Conservation (phyloP, 106 monocot genomes). For the Allium sativum region DNA sequence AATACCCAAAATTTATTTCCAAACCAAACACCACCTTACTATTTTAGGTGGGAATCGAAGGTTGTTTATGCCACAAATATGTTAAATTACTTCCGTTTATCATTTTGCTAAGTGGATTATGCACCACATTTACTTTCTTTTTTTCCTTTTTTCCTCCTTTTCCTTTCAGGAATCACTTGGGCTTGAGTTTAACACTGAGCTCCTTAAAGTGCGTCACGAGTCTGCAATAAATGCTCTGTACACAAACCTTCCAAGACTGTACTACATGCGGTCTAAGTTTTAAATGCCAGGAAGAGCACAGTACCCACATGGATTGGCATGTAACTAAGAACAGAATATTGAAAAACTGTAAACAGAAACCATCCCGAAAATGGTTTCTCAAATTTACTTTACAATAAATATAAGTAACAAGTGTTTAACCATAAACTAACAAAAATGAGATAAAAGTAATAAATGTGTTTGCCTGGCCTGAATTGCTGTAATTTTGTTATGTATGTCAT, state of each 20-base stretch:
- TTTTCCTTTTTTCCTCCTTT: too few relatives aligned
- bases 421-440: slow-evolving; percentile 50
- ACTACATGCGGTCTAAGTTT: slow-evolving; percentile 90
- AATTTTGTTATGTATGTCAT: too few relatives aligned
- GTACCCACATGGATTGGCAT: slow-evolving; percentile 99
- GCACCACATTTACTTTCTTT: background rate
- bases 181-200: slow-evolving; percentile 69
- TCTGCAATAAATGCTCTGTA: slow-evolving; percentile 76
- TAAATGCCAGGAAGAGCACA: slow-evolving; percentile 81
- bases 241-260: slow-evolving; percentile 73
- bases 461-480: too few relatives aligned
- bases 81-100: too few relatives aligned
- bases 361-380: slow-evolving; percentile 94
- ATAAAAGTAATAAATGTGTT: slow-evolving; percentile 72
- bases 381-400: slow-evolving; percentile 75
- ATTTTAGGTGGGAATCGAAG: too few relatives aligned
- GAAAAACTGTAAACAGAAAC: slow-evolving; percentile 76
- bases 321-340: slow-evolving; percentile 79
- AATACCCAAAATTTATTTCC: too few relatives aligned
- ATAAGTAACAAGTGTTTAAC: slow-evolving; percentile 56
- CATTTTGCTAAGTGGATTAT: too few relatives aligned
- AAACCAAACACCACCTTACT: too few relatives aligned
- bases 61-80: too few relatives aligned
- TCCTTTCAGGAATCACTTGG: slow-evolving; percentile 66
- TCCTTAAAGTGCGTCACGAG: slow-evolving; percentile 77